A percentile compares a stretch with the other conserved stretches of the same genome.
Conservation (phyloP, 2,329 filamentous ascomycete species). For the Dryadomyces quercus-mongolicae region DNA sequence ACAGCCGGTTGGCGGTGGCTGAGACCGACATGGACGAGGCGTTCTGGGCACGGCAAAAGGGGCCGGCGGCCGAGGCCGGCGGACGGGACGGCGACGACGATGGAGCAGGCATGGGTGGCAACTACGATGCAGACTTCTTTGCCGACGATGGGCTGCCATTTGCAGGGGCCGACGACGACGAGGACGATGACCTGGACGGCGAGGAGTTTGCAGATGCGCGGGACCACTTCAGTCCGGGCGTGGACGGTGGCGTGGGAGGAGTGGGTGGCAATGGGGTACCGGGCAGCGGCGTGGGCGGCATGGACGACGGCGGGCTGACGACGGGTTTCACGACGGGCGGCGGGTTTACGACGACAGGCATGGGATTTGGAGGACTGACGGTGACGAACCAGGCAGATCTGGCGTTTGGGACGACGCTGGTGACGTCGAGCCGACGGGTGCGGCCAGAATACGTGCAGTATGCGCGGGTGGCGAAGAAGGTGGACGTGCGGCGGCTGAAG, state of each 20-base stretch:
- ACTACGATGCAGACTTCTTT: slow-evolving; percentile 97
- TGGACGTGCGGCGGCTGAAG: slow-evolving; percentile 56
- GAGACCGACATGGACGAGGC: slow-evolving; percentile 84
- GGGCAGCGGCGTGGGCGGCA: slow-evolving; percentile 16
- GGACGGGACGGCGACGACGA: slow-evolving; percentile 40
- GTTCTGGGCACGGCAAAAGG: slow-evolving; percentile 77
- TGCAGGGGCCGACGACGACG: slow-evolving; percentile 54
- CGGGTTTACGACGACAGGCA: slow-evolving; percentile 33
- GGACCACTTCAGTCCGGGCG: slow-evolving; percentile 63
- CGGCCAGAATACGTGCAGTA: slow-evolving; percentile 61
- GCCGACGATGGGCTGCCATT: slow-evolving; percentile 72
- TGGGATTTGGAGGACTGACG: slow-evolving; percentile 22
- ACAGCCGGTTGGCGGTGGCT: slow-evolving; percentile 28
- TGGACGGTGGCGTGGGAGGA: slow-evolving; percentile 26
- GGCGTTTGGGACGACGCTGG: slow-evolving; percentile 54
- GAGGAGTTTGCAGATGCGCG: slow-evolving; percentile 68
- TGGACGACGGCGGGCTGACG: neutral
- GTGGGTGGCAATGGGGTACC: neutral
- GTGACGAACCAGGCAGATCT: slow-evolving; percentile 29
- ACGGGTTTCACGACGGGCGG: slow-evolving; percentile 12
- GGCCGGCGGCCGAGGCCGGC: slow-evolving; percentile 23
- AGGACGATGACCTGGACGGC: slow-evolving; percentile 51
- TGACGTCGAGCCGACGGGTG: slow-evolving; percentile 50
- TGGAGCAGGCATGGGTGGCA: slow-evolving; percentile 49
- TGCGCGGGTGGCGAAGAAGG: slow-evolving; percentile 58